Evolutionary conservation across 371 early-diverging fungal species (phyloP).

Genomic region (Apophysomyces trapeziformis): DNA sequence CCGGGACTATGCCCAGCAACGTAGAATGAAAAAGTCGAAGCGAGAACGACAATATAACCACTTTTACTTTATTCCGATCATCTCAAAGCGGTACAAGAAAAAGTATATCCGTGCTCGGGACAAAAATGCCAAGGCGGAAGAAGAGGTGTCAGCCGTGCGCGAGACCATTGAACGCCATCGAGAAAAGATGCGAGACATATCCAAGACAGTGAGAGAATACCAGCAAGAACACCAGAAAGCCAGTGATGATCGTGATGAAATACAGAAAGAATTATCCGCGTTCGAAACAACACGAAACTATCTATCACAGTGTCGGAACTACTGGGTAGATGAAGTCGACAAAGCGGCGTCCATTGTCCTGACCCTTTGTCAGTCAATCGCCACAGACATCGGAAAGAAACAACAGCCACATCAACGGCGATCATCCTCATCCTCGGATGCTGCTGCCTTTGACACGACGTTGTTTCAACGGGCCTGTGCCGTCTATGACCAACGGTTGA

Average conservation of each 20-base stretch:
- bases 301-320: conserved; percentile 11
- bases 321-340: conserved; percentile 16
- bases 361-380: conserved; percentile 28
- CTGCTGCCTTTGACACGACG: conserved; percentile 24
- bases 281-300: conserved; percentile 12
- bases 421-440: no score
- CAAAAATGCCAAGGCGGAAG: conserved; percentile 39
- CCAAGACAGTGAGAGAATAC: conserved; percentile 17
- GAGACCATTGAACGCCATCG: conserved; percentile 30
- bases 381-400: no score
- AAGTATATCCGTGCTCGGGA: conserved; percentile 44
- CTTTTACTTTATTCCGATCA: conserved; percentile 33
- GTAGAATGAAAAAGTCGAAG: conserved; percentile 28
- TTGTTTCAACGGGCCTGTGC: conserved; percentile 33
- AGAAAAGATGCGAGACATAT: conserved; percentile 18
- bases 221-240: conserved; percentile 19
- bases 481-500: conserved; percentile 37
- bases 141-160: conserved; percentile 38
- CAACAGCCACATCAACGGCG: conserved; percentile 18
- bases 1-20: conserved; percentile 24
- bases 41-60: conserved; percentile 35
- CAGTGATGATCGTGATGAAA: conserved; percentile 16
- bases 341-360: conserved; percentile 36
- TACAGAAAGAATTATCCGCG: conserved; percentile 12
- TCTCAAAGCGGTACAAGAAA: conserved; percentile 33